Evolutionary conservation across 441 rosid genomes (phyloP), one percentile per base, ranked within the genome.

Genomic region (Bocquillonia castaneifolia): DNA sequence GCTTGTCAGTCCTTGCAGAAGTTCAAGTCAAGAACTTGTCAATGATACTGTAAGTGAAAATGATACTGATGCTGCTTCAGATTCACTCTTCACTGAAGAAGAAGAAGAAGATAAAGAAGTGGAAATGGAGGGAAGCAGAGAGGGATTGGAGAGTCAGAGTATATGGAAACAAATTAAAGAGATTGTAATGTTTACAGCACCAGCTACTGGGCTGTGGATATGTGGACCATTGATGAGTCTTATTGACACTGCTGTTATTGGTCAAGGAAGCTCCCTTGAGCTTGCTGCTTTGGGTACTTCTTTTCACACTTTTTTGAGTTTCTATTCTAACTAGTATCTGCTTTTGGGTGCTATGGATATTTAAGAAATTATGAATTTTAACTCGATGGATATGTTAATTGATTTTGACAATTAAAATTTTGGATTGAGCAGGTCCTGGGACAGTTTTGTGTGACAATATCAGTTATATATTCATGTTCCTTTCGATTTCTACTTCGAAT

Each of bases 401-500:
- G 18, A 7, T 32, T 37, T 53, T 66, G 51, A 39, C 22, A 22
- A 23, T 25, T 31, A 29, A 3, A 36, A 0, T 59, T 32, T 59
- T 60, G 45, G 34, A 67, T 72, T 83, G 72, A 60, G 65, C 90
- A 92, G 96, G 96, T 60, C 98, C 98, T 20, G 98, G 85, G 55
- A 92, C 95, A 22, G 93, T 92, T 72, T 59, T 90, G 65, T 90
- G 95, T 55, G 95, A 90, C 74, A 80, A 83, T 55, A 76, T 82
- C 71, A 76, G 87, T 75, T 88, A 90, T 66, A 70, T 79, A 5
- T 90, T 92, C 80, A 88, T 92, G 98, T 90, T 90, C 81, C 95
- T 92, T 61, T 88, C 96, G 0, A 80, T 92, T 76, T 92, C 93
- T 12, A 92, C 96, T 65, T 90, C 95, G 5, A 92, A 92, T 82